Percentiles rank a stretch among this genome's conserved stretches.
Evolutionary conservation across 2,329 filamentous ascomycete species (phyloP).

Genomic region (Pyricularia grisea): DNA sequence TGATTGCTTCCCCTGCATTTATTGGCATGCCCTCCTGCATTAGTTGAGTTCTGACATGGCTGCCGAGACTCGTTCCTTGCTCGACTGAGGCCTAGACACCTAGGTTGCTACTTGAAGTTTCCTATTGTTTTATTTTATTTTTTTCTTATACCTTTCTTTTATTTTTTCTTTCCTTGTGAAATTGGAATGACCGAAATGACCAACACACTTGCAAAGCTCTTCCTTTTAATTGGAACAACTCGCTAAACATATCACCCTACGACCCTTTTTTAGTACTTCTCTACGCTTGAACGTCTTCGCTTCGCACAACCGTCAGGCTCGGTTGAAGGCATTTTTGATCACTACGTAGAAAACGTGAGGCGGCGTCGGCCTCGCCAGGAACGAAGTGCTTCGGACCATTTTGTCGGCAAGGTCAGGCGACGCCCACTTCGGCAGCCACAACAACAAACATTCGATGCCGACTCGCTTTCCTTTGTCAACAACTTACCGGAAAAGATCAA

Average conservation of each 20-base stretch:
- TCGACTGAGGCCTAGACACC: not conserved
- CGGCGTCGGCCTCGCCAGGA: conserved; percentile 19
- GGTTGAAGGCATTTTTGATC: conserved; percentile 24
- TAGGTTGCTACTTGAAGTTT: not conserved
- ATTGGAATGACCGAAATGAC: not conserved
- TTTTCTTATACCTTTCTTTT: not conserved
- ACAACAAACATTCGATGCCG: conserved; percentile 31
- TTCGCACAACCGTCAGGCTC: conserved; percentile 41
- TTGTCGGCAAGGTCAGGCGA: conserved; percentile 18
- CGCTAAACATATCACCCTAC: not conserved
- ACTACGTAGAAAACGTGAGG: conserved; percentile 25
- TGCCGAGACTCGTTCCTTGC: not conserved
- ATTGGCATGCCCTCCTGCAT: not conserved
- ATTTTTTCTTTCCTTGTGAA: too few species aligned
- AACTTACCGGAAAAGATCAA: conserved; percentile 65
- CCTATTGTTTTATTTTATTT: not conserved
- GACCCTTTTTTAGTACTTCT: conserved; percentile 54
- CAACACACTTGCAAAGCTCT: not conserved
- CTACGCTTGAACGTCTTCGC: conserved; percentile 59
- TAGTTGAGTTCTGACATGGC: not conserved
- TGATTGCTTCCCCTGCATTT: not conserved
- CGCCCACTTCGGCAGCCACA: conserved; percentile 15
- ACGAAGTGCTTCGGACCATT: conserved; percentile 20
- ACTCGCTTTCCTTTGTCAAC: conserved; percentile 59
- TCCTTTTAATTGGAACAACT: not conserved